These are phyloP conservation scores for Coelastrella sp. DNA, from an alignment of 139 green algal species.

Conservation along the genomic window DNA sequence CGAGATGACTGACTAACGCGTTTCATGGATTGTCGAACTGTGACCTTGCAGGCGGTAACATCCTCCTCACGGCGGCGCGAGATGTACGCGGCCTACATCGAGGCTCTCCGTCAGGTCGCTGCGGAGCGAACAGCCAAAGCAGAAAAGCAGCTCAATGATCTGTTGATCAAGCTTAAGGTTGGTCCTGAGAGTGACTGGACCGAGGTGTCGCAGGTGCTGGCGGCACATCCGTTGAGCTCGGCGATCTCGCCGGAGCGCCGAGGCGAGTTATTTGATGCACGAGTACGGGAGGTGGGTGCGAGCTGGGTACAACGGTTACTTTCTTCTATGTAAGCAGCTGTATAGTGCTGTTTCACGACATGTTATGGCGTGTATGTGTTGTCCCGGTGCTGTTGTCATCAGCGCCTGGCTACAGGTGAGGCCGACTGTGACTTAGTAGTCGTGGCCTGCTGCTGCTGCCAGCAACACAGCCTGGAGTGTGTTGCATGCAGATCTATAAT, in stretches of 20 bases:
- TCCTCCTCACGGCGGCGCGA: slow-evolving; percentile 24
- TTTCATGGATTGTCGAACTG: not conserved
- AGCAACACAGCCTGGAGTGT: too few relatives aligned
- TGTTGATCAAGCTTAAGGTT: slow-evolving; percentile 41
- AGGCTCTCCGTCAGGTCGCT: slow-evolving; percentile 35
- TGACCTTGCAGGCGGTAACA: not conserved
- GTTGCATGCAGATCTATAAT: too few relatives aligned
- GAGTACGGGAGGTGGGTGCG: slow-evolving; percentile 25
- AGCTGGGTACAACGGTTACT: too few relatives aligned
- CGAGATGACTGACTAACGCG: too few relatives aligned
- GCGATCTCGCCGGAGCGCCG: not conserved
- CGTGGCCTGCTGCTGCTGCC: too few relatives aligned
- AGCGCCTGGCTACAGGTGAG: too few relatives aligned
- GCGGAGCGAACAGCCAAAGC: not conserved
- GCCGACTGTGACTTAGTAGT: too few relatives aligned
- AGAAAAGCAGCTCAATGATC: not conserved
- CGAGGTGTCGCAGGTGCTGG: slow-evolving; percentile 15
- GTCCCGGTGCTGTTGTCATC: too few relatives aligned
- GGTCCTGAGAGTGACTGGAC: slow-evolving; percentile 35
- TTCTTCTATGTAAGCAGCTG: too few relatives aligned
- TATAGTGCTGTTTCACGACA: too few relatives aligned
- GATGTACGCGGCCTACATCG: slow-evolving; percentile 53
- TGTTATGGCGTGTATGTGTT: too few relatives aligned
- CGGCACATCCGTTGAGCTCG: not conserved
- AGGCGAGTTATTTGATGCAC: slow-evolving; percentile 28